phyloP scores from a whole-genome alignment of 768 basidiomycete species.

The Tricholoma furcatifolium region DNA sequence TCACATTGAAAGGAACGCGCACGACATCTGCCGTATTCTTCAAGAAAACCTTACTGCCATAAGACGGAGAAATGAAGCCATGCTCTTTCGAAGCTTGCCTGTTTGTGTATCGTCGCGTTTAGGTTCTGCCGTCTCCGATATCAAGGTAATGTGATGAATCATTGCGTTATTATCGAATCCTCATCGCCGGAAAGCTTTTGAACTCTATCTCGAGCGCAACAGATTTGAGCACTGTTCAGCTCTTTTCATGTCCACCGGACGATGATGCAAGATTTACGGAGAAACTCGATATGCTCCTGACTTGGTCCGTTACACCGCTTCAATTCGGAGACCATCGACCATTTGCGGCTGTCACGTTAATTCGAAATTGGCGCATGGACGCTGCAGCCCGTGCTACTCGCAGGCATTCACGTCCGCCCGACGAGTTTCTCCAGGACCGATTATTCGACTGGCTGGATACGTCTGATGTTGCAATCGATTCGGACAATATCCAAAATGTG shows the following conservation, averaged over 20 bases:
- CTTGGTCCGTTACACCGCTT: constrained; percentile 77
- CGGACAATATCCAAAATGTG: constrained; percentile 54
- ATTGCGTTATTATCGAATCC: neutral
- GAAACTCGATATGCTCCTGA: constrained; percentile 72
- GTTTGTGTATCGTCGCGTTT: constrained; percentile 58
- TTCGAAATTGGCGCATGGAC: constrained; percentile 60
- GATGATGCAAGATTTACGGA: constrained; percentile 50
- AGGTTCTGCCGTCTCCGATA: constrained; percentile 56
- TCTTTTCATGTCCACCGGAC: constrained; percentile 50
- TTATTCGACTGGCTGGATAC: constrained; percentile 82
- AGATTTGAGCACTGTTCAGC: constrained; percentile 53
- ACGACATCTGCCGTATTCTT: constrained; percentile 47
- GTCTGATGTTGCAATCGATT: constrained; percentile 58
- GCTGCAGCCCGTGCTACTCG: constrained; percentile 62
- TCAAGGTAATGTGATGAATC: constrained; percentile 35
- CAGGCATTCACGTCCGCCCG: constrained; percentile 57
- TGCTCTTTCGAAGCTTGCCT: constrained; percentile 70
- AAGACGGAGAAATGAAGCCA: constrained; percentile 74
- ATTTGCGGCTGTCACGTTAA: constrained; percentile 70
- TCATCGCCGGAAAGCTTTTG: constrained; percentile 47
- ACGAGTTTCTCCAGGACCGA: constrained; percentile 68
- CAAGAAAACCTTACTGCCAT: constrained; percentile 67
- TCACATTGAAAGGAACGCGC: constrained; percentile 37
- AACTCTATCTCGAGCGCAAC: constrained; percentile 74
- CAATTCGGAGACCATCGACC: constrained; percentile 84